Conservation (phyloP, 2,329 filamentous ascomycete genomes). For the Sporothrix euskadiensis region DNA sequence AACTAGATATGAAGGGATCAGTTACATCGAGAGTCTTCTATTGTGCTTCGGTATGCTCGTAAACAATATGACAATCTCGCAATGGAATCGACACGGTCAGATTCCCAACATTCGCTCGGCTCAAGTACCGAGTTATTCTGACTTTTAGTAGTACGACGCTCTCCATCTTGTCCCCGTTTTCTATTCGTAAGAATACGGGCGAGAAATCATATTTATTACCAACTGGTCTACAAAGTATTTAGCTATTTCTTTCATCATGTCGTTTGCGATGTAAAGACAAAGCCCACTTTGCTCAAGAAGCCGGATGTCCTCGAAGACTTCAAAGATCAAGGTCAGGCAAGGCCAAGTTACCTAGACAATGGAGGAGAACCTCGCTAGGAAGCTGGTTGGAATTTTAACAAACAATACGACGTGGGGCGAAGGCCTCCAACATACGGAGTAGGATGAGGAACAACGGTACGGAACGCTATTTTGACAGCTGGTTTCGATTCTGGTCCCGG, state of each 20-base stretch:
- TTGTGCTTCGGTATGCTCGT: background rate
- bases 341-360: too few relatives aligned
- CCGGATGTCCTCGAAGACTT: background rate
- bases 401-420: background rate
- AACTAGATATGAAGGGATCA: background rate
- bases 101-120: background rate
- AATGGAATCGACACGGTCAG: background rate
- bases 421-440: background rate
- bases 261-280: background rate
- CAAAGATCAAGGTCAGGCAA: background rate
- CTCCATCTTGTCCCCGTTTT: constrained; percentile 1
- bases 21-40: background rate
- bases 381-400: background rate
- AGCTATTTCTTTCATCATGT: background rate
- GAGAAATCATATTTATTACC: background rate
- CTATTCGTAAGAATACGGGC: constrained; percentile 2
- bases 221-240: background rate
- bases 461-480: background rate
- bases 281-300: background rate
- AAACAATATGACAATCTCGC: background rate
- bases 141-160: constrained; percentile 5
- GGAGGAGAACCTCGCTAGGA: background rate
- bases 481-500: background rate
- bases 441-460: background rate
- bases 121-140: background rate